Evolutionary conservation across 1,139 yeast genomes (phyloP).

Genomic region (Pichia sp.): DNA sequence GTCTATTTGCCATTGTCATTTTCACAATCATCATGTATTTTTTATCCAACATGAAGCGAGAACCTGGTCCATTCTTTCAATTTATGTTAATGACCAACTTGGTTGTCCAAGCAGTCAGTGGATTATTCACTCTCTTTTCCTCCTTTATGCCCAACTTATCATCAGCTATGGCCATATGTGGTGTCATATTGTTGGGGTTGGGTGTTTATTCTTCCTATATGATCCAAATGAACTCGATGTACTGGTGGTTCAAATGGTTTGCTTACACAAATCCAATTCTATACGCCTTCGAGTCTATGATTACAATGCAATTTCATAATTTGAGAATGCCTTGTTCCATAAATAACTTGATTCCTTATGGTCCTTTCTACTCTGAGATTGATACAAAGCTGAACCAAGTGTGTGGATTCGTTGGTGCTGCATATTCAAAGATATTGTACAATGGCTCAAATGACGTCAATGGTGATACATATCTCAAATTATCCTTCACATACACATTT

Average conservation of each 20-base stretch:
- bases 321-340: slow-evolving; percentile 47
- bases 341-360: slow-evolving; percentile 42
- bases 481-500: slow-evolving; percentile 37
- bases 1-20: slow-evolving; percentile 32
- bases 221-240: slow-evolving; percentile 56
- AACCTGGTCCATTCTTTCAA: slow-evolving; percentile 42
- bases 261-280: slow-evolving; percentile 52
- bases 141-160: slow-evolving; percentile 43
- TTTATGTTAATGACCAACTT: slow-evolving; percentile 41
- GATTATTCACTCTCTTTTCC: slow-evolving; percentile 47
- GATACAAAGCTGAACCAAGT: slow-evolving; percentile 37
- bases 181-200: slow-evolving; percentile 43
- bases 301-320: slow-evolving; percentile 52
- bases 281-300: slow-evolving; percentile 53
- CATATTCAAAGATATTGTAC: slow-evolving; percentile 27
- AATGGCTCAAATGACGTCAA: slow-evolving; percentile 43
- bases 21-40: slow-evolving; percentile 40
- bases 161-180: slow-evolving; percentile 50
- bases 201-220: slow-evolving; percentile 51
- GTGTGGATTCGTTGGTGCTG: slow-evolving; percentile 50
- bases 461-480: slow-evolving; percentile 41
- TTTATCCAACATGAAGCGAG: slow-evolving; percentile 39
- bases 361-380: slow-evolving; percentile 42
- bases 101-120: slow-evolving; percentile 37
- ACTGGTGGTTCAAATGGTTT: slow-evolving; percentile 62